Evolutionary conservation across 1,284 basidiomycete genomes (phyloP).

Genomic region (Leccinum glutinopallens): DNA sequence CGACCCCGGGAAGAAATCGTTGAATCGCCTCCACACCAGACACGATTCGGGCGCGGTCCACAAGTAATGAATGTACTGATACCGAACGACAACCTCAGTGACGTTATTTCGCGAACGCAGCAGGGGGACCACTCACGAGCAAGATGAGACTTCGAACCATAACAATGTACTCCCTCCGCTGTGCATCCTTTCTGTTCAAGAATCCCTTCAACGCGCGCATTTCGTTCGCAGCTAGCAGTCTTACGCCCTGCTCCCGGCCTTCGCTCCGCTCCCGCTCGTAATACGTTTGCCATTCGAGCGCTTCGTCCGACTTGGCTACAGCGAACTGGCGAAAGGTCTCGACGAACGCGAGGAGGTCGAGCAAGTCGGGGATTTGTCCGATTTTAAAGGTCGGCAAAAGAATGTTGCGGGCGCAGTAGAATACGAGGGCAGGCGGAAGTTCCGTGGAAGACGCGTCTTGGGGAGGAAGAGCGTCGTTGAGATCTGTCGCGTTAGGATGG

Average conservation of each 20-base stretch:
- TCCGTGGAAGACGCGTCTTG: background rate
- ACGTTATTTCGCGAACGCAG: background rate
- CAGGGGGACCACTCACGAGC: conserved; percentile 18
- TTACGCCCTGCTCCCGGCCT: conserved; percentile 12
- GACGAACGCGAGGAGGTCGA: conserved; percentile 43
- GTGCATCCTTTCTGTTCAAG: conserved; percentile 17
- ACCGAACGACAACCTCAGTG: background rate
- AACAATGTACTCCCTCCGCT: conserved; percentile 39
- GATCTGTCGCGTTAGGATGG: conserved; percentile 12
- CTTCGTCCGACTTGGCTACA: conserved; percentile 33
- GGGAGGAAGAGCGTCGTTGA: conserved; percentile 10
- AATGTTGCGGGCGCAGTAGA: conserved; percentile 43
- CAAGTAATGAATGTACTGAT: conserved; percentile 41
- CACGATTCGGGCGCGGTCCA: conserved; percentile 38
- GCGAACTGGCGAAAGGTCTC: conserved; percentile 43
- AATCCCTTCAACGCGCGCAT: conserved; percentile 17
- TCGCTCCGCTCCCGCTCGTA: conserved; percentile 24
- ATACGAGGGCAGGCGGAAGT: conserved; percentile 37
- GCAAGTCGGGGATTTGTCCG: conserved; percentile 41
- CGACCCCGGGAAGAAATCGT: conserved; percentile 45
- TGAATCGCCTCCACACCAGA: conserved; percentile 40
- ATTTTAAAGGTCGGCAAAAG: conserved; percentile 38
- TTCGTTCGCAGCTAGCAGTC: conserved; percentile 24
- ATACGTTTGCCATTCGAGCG: conserved; percentile 39
- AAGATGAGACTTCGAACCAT: conserved; percentile 34